Evolutionary conservation across 257 asterid genomes (phyloP), one percentile per base, ranked within the genome.

Genomic region (Forsythia viridissima): DNA sequence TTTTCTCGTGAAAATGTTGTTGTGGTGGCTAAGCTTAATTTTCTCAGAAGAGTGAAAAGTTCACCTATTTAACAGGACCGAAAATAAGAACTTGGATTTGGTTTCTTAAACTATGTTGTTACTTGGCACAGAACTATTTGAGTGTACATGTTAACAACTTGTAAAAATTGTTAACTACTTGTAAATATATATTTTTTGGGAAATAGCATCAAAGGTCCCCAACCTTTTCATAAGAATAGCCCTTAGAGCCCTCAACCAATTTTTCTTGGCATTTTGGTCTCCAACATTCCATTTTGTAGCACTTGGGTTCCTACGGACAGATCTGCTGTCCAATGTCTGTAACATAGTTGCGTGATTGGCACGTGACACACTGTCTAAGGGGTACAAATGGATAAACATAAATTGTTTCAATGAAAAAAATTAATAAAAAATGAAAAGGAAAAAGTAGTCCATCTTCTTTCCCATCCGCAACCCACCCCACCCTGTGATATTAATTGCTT

Each of bases 1-100:
- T 16, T 18, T 71, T 71, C 57, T 24, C 5, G 20, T 4, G 39
- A 43, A 43, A 71, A 43, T 21, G 61, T 40, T 2, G 46, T 38
- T 41, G 75, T 71, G 75, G 55, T 43, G 61, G 55, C 51, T 36
- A n/a, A 21, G 36, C 75, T 44, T 43, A 55, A 66, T 71, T 55
- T 75, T 73, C 71, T 21, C n/a, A 4, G 10, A 61, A 24, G 59
- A 61, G 69, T 61, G 15, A 20, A 24, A 61, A 61, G 39, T 61
- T 61, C 16, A 10, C 70, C 15, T 44, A 34, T 21, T 52, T 41
- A 39, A 38, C 37, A 68, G 51, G 76, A 73, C 42, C 18, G 16
- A 40, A 70, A 71, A 10, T 59, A 41, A 65, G 37, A n/a, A 20
- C 2, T 13, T 18, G 46, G 15, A 44, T 36, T 51, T 77, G 39